Base-by-base conservation (phyloP, 1,284 basidiomycete species). In the Cutaneotrichosporon sp. region DNA sequence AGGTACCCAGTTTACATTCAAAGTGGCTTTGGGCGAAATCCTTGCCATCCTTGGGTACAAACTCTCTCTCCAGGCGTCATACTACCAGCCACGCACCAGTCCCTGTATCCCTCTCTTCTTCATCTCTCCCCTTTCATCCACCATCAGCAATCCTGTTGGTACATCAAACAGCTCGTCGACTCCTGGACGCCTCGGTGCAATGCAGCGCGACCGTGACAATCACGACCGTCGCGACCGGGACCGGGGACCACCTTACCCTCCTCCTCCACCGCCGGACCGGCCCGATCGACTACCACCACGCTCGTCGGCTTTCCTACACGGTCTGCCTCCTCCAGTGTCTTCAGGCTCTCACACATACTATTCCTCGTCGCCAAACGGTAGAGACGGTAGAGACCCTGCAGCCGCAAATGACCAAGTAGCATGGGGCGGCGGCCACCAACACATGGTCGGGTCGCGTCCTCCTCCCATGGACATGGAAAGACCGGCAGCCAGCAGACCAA, bases 281-380 rank as follows among this genome's bases (percentile, higher is more conserved):
- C 10, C n/a, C 43, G 43, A 30, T 9, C 42, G 44, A 30, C 48
- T 38, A n/a, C 36, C 34, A 10, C 20, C 22, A 10, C 46, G 42
- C 4, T 40, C 40, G 17, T 59, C 57, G 3, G 47, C 54, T 7
- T 61, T 60, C 51, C 49, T 48, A 20, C 60, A 58, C 30, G 56
- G 55, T 21, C 56, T 61, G 0, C 62, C 62, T 8, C 62, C 56
- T 1, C 58, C 62, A 3, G 40, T 52, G 21, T 37, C 51, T 4
- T 26, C 51, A 4, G 38, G 35, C 12, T 56, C 59, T 12, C 35
- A 46, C 21, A 37, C 33, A 15, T 61, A 52, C 33, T 56, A 55
- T 46, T 51, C 60, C 4, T 18, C 54, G 2, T 59, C 57, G 8
- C 57, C 60, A 1, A 47, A 35, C 18, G 40, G 51, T 17, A 42